phyloP scores from a whole-genome alignment of 2,329 filamentous ascomycete genomes.

The Orbilia oligospora region DNA sequence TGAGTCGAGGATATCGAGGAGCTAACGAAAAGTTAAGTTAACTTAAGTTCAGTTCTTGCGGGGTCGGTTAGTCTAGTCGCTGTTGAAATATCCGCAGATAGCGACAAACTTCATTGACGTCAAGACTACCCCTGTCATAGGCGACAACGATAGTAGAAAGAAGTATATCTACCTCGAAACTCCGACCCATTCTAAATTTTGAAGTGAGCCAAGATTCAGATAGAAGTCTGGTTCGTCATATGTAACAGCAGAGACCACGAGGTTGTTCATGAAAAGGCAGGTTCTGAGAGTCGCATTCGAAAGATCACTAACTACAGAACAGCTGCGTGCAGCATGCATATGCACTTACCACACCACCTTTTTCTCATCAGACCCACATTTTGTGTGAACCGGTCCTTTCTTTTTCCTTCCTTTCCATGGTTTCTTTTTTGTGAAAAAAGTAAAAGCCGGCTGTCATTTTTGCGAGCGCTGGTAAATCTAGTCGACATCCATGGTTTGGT shows the following conservation, averaged over 20 bases:
- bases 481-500: conserved; percentile 16
- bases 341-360: conserved; percentile 59
- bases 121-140: conserved; percentile 13
- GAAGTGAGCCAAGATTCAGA: conserved; percentile 36
- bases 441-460: conserved; percentile 30
- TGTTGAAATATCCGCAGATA: conserved; percentile 25
- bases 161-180: conserved; percentile 14
- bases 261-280: conserved; percentile 43
- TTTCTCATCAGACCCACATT: conserved; percentile 41
- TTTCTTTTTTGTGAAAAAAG: conserved; percentile 49
- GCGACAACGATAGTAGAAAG: not conserved
- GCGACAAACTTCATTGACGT: conserved; percentile 27
- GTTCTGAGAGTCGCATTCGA: conserved; percentile 34
- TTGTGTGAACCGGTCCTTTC: conserved; percentile 30
- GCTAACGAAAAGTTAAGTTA: conserved; percentile 19
- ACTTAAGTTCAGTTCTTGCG: conserved; percentile 22
- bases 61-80: conserved; percentile 29
- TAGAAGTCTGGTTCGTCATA: conserved; percentile 47
- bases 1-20: conserved; percentile 26
- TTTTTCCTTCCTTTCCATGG: conserved; percentile 25
- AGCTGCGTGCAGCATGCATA: conserved; percentile 54
- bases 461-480: conserved; percentile 11
- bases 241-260: conserved; percentile 50
- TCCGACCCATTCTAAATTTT: not conserved
- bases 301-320: conserved; percentile 38